Conservation (phyloP, 2,329 filamentous ascomycete species). For the Scorias spongiosa region DNA sequence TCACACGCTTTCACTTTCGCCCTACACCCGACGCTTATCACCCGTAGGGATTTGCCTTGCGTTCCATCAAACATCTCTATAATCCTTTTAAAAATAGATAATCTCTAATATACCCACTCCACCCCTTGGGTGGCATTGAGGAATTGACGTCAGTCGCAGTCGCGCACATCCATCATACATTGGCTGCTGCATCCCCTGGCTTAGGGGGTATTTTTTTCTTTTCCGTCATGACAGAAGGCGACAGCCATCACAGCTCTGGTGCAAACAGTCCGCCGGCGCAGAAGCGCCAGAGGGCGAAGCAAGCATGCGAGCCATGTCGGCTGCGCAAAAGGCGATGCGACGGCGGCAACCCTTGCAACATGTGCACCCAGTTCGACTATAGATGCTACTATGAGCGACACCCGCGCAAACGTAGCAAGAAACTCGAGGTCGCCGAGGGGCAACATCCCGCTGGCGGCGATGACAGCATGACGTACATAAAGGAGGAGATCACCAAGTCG, state of each 20-base stretch:
- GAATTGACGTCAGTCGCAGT: too few relatives aligned
- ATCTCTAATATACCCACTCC: too few relatives aligned
- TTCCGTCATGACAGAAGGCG: background rate
- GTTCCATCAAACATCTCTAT: too few relatives aligned
- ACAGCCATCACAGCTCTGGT: background rate
- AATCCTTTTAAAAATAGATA: too few relatives aligned
- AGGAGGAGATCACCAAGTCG: slow-evolving; percentile 7
- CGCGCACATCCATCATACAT: too few relatives aligned
- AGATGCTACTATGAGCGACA: slow-evolving; percentile 33
- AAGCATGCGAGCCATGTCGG: slow-evolving; percentile 33
- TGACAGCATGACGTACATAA: slow-evolving; percentile 1
- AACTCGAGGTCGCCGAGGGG: slow-evolving; percentile 11
- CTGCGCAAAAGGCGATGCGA: slow-evolving; percentile 43
- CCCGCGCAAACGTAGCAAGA: slow-evolving; percentile 20
- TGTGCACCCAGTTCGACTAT: slow-evolving; percentile 39
- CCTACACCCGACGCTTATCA: too few relatives aligned
- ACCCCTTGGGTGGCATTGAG: too few relatives aligned
- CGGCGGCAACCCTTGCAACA: slow-evolving; percentile 36
- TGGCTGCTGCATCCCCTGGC: too few relatives aligned
- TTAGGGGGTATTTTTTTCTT: too few relatives aligned
- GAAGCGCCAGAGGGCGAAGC: slow-evolving; percentile 20
- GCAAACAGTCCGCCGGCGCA: slow-evolving; percentile 5
- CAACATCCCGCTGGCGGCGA: slow-evolving; percentile 4
- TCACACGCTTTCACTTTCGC: too few relatives aligned
- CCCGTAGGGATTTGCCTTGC: too few relatives aligned